Conservation (phyloP, 1,284 basidiomycete genomes). For the Ustilago shanxiensis region DNA sequence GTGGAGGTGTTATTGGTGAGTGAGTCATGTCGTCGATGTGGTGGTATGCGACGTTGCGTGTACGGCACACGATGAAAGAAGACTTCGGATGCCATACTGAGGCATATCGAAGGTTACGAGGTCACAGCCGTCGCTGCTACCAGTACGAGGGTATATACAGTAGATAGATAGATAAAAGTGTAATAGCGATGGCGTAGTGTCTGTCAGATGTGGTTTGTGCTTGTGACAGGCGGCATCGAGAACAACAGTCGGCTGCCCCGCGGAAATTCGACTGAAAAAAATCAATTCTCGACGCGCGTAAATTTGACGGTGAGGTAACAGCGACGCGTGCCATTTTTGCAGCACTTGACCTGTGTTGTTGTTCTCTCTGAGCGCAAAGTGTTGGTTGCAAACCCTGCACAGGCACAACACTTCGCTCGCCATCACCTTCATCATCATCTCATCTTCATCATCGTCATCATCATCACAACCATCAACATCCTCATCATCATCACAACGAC, state of each 20-base stretch:
- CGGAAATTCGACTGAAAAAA: conserved; percentile 8
- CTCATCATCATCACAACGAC: not conserved
- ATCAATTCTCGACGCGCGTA: conserved; percentile 11
- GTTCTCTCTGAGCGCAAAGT: conserved; percentile 13
- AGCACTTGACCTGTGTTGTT: conserved; percentile 35
- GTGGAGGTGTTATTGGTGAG: not conserved
- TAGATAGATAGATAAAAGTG: too few species aligned
- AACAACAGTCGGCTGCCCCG: not conserved
- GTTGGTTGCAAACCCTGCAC: conserved; percentile 10
- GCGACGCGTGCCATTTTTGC: conserved; percentile 19
- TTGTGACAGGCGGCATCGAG: not conserved
- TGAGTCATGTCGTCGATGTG: conserved; percentile 17
- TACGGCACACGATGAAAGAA: conserved; percentile 43
- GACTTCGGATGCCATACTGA: conserved; percentile 48
- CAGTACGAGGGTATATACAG: not conserved
- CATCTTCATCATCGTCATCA: conserved; percentile 2
- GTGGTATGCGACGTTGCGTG: conserved; percentile 27
- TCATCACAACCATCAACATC: not conserved
- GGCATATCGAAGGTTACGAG: not conserved
- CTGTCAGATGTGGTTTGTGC: not conserved
- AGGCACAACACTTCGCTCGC: conserved; percentile 10
- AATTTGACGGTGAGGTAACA: not conserved
- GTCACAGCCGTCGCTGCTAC: not conserved
- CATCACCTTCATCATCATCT: conserved; percentile 3
- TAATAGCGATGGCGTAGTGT: not conserved